These are phyloP conservation scores for Yarrowia sp. DNA, from an alignment of 805 yeast genomes.

Conservation along the genomic window DNA sequence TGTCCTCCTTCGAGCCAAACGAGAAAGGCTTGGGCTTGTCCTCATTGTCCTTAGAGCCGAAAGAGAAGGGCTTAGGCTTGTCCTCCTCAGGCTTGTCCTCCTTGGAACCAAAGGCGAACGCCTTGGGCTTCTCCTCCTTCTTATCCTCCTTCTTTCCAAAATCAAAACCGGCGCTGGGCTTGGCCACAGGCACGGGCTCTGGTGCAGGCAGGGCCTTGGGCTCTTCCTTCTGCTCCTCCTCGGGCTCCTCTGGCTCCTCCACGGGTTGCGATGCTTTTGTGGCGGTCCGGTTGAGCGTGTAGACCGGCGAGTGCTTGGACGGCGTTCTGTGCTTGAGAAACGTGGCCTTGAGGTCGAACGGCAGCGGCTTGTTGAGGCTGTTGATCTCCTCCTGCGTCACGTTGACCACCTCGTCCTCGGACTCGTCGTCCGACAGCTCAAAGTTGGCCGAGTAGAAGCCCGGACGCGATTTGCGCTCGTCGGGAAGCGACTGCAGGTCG, in stretches of 20 bases:
- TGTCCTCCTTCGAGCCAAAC: neutral
- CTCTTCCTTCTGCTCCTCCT: neutral
- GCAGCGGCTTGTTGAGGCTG: neutral
- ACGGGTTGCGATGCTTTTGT: neutral
- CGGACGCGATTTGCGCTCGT: neutral
- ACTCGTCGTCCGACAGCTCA: conserved; percentile 19
- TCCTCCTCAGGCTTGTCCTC: neutral
- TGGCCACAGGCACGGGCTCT: too few species aligned
- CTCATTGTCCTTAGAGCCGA: neutral
- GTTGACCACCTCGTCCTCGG: neutral
- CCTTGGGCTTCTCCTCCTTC: neutral
- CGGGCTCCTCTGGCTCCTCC: neutral
- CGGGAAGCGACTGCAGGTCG: conserved; percentile 2
- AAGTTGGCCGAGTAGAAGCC: conserved; percentile 6
- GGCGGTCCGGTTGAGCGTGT: neutral
- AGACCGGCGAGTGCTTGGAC: neutral
- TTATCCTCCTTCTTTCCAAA: neutral
- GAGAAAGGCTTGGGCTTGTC: neutral
- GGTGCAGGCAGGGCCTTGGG: conserved; percentile 9
- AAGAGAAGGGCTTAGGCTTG: neutral
- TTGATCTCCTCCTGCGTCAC: conserved; percentile 3
- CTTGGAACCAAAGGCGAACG: neutral
- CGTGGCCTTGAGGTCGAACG: conserved; percentile 6
- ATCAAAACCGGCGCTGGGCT: conserved; percentile 15
- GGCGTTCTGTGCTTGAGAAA: conserved; percentile 8